These are phyloP conservation scores for Tinospora cordifolia DNA, from an alignment of 164 flowering plant genomes.

Conservation along the genomic window DNA sequence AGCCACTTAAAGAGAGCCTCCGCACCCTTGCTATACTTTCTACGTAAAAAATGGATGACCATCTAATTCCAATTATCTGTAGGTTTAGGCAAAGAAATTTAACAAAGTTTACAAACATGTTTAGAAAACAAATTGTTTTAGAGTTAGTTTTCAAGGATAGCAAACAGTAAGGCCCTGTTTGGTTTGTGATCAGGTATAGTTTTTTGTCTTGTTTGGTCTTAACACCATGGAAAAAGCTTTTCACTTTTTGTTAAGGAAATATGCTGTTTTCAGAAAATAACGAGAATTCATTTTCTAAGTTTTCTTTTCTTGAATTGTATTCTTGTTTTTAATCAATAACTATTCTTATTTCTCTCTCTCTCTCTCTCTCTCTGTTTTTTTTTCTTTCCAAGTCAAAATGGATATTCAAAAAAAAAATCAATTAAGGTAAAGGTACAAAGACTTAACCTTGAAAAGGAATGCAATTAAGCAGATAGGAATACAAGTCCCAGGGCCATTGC, in stretches of 20 bases:
- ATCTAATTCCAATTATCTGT: slow-evolving; percentile 73
- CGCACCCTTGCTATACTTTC: slow-evolving; percentile 94
- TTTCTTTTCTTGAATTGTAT: no score
- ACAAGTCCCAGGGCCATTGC: slow-evolving; percentile 99
- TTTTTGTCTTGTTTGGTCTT: no score
- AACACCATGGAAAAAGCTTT: no score
- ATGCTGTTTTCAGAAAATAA: no score
- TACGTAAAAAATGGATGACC: slow-evolving; percentile 71
- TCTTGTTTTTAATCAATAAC: no score
- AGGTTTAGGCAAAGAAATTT: slow-evolving; percentile 8
- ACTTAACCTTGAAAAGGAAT: slow-evolving; percentile 68
- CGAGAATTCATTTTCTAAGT: no score
- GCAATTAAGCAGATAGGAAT: slow-evolving; percentile 76
- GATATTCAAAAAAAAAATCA: no score
- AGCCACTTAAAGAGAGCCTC: slow-evolving; percentile 78
- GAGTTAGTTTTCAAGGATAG: neutral
- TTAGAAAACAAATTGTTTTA: no score
- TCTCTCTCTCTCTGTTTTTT: neutral
- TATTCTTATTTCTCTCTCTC: no score
- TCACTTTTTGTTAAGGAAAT: no score
- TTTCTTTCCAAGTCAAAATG: neutral
- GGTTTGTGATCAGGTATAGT: no score
- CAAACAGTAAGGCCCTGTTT: no score
- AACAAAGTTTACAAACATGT: neutral
- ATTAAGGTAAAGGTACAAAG: neutral